Conservation (phyloP, 2,329 filamentous ascomycete species). For the Bertia moriformis region DNA sequence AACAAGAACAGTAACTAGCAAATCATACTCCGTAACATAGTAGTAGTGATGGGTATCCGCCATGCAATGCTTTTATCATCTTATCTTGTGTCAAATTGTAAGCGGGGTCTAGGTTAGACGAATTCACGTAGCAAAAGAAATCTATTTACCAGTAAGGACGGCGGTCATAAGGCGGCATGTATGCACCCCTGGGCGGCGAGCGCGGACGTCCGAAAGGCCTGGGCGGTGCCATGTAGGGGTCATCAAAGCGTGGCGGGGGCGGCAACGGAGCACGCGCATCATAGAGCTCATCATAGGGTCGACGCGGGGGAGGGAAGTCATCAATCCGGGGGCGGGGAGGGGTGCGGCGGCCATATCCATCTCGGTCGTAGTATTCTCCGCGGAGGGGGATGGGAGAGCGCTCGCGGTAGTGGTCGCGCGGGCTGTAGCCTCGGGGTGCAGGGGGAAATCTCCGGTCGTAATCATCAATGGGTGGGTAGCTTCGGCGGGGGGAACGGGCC, state of each 20-base stretch:
- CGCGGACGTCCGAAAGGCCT: constrained; percentile 37
- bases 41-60: too few relatives aligned
- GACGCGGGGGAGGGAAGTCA: constrained; percentile 56
- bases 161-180: constrained; percentile 9
- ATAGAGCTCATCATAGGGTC: constrained; percentile 66
- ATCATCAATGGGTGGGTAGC: constrained; percentile 57
- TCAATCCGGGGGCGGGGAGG: constrained; percentile 54
- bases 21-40: too few relatives aligned
- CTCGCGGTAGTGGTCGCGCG: constrained; percentile 74
- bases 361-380: constrained; percentile 77
- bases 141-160: not conserved
- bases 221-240: constrained; percentile 43
- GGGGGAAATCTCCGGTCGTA: constrained; percentile 61
- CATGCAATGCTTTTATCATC: too few relatives aligned
- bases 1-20: too few relatives aligned
- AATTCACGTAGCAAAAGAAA: not conserved
- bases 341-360: constrained; percentile 62
- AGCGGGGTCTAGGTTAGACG: too few relatives aligned
- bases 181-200: constrained; percentile 14
- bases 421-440: constrained; percentile 69
- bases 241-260: constrained; percentile 10
- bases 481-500: constrained; percentile 57
- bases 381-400: constrained; percentile 49
- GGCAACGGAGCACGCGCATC: constrained; percentile 49
- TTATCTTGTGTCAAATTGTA: too few relatives aligned